Evolutionary conservation across 2,329 filamentous ascomycete species (phyloP).

Genomic region (Gnomoniopsis smithogilvyi): DNA sequence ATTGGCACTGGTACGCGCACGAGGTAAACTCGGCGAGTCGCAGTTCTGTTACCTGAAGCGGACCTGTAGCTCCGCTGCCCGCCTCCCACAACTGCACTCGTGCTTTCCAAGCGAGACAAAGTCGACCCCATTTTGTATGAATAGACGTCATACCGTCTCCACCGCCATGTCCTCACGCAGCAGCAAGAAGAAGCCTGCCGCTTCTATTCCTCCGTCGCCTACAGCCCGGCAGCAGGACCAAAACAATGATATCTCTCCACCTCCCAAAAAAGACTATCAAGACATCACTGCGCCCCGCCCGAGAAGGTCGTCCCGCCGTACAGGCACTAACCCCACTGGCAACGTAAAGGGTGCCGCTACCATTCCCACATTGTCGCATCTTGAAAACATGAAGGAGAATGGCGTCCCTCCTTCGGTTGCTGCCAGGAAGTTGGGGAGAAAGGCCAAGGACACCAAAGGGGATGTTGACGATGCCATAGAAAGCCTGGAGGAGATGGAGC

Average conservation of each 20-base stretch:
- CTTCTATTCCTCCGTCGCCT: neutral
- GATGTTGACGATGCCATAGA: constrained; percentile 38
- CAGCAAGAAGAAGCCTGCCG: neutral
- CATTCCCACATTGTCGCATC: neutral
- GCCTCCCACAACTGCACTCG: neutral
- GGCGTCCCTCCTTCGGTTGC: neutral
- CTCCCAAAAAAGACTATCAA: neutral
- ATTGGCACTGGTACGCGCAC: neutral
- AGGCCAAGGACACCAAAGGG: constrained; percentile 13
- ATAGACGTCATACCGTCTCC: constrained; percentile 12
- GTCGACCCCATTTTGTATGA: neutral
- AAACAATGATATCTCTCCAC: neutral
- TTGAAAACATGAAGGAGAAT: neutral
- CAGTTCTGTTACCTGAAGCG: neutral
- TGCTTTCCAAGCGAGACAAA: neutral
- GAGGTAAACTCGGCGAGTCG: neutral
- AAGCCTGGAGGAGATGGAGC: constrained; percentile 49
- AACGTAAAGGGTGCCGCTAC: neutral
- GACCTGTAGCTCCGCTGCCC: constrained; percentile 1
- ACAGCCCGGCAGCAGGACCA: neutral
- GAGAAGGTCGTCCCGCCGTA: constrained; percentile 10
- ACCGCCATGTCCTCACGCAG: constrained; percentile 12
- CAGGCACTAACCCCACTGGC: neutral
- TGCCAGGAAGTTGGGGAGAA: neutral
- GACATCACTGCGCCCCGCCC: neutral